Evolutionary conservation across 176 grass and related monocot genomes (phyloP).

Genomic region (Typha latifolia): DNA sequence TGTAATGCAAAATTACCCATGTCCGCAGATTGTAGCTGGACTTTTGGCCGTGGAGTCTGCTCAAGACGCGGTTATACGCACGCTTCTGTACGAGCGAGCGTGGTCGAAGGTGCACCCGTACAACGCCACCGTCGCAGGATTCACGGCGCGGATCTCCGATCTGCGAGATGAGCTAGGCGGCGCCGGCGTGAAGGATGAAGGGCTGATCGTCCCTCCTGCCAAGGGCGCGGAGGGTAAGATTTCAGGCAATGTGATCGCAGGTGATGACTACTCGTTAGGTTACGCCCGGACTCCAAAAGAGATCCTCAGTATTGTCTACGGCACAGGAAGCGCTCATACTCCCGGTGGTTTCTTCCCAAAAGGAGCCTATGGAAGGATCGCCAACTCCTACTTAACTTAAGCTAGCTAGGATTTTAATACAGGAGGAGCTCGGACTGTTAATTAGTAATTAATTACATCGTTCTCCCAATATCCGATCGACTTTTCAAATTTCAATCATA

Average conservation of each 20-base stretch:
- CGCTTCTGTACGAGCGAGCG: conserved; percentile 52
- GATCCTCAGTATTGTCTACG: conserved; percentile 74
- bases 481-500: too few species aligned
- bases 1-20: too few species aligned
- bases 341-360: conserved; percentile 78
- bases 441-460: too few species aligned
- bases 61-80: conserved; percentile 83
- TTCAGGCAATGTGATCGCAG: conserved; percentile 68
- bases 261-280: conserved; percentile 50
- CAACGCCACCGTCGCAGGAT: conserved; percentile 50
- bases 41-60: conserved; percentile 75
- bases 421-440: too few species aligned
- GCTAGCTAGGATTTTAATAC: background rate
- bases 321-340: conserved; percentile 37
- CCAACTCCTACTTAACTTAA: conserved; percentile 12
- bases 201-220: conserved; percentile 36
- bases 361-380: conserved; percentile 54
- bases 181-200: conserved; percentile 64
- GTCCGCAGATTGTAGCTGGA: conserved; percentile 55
- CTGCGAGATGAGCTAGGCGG: conserved; percentile 59
- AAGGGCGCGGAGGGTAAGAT: conserved; percentile 48
- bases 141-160: conserved; percentile 54
- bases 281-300: conserved; percentile 64
- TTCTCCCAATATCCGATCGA: too few species aligned
- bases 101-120: conserved; percentile 34